These are phyloP conservation scores for Gryganskiella cystojenkinii DNA, from an alignment of 192 early-diverging fungal genomes.

Conservation along the genomic window DNA sequence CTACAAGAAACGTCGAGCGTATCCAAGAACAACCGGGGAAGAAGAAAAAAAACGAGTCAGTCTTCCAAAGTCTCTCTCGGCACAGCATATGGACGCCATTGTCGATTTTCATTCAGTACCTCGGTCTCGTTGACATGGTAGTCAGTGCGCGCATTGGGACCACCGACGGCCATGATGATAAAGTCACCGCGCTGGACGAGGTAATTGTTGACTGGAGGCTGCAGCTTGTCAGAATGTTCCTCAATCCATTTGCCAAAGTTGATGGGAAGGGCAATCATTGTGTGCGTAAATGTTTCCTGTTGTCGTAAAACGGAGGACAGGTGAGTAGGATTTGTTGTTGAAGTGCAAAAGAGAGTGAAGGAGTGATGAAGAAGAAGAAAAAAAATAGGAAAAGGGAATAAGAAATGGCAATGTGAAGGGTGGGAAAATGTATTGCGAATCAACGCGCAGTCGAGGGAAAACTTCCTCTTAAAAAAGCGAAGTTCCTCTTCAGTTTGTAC, in stretches of 20 bases:
- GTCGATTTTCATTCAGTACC: constrained; percentile 51
- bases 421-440: constrained; percentile 19
- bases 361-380: neutral
- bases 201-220: constrained; percentile 96
- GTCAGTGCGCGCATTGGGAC: constrained; percentile 95
- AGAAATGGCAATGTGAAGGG: neutral
- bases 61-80: neutral
- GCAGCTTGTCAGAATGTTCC: constrained; percentile 82
- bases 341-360: constrained; percentile 1
- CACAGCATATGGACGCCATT: no score
- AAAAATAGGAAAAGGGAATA: neutral
- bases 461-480: neutral
- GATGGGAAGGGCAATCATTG: constrained; percentile 77
- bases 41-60: constrained; percentile 1
- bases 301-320: neutral
- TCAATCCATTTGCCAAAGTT: constrained; percentile 93
- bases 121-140: constrained; percentile 98
- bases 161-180: constrained; percentile 93
- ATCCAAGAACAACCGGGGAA: neutral
- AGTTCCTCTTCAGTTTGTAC: no score
- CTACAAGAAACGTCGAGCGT: no score
- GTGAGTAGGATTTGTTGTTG: neutral
- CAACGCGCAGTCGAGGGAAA: neutral
- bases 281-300: neutral
- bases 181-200: constrained; percentile 86